These are phyloP conservation scores for Candida pseudofarinosa DNA, from an alignment of 805 yeast genomes.

Conservation along the genomic window DNA sequence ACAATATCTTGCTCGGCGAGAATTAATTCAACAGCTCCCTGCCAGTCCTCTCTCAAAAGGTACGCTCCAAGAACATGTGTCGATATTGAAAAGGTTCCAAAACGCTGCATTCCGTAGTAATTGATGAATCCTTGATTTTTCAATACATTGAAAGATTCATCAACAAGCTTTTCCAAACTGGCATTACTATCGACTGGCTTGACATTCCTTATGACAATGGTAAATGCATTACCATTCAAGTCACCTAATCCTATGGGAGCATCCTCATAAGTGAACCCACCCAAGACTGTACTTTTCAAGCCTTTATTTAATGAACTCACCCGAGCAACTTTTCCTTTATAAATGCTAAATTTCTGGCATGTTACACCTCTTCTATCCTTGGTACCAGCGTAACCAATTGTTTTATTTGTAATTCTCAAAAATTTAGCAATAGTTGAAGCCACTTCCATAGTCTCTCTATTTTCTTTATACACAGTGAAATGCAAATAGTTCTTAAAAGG, in stretches of 20 bases:
- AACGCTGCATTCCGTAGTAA: conserved; percentile 97
- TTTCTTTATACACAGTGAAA: conserved; percentile 84
- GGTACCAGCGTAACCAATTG: conserved; percentile 85
- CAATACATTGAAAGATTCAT: conserved; percentile 53
- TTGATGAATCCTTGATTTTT: conserved; percentile 77
- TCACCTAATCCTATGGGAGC: conserved; percentile 71
- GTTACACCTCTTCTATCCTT: conserved; percentile 96
- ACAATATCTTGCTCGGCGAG: conserved; percentile 83
- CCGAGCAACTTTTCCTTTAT: conserved; percentile 67
- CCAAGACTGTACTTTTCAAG: conserved; percentile 72
- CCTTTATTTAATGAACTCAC: conserved; percentile 72
- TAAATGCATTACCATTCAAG: conserved; percentile 82
- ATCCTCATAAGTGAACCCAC: conserved; percentile 70
- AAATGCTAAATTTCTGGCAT: conserved; percentile 72
- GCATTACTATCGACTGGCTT: conserved; percentile 27
- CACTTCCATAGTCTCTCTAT: conserved; percentile 96
- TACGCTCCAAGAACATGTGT: conserved; percentile 82
- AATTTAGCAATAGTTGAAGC: conserved; percentile 70
- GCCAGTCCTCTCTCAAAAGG: conserved; percentile 71
- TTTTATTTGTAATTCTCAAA: conserved; percentile 67
- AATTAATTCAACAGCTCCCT: conserved; percentile 71
- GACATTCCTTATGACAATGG: conserved; percentile 78
- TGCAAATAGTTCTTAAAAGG: conserved; percentile 64
- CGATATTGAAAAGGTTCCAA: conserved; percentile 92
- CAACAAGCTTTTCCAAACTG: conserved; percentile 42